Percentiles rank a stretch among this genome's conserved stretches.
phyloP scores from a whole-genome alignment of 352 stramenopile species.

The Phytopythium litorale region DNA sequence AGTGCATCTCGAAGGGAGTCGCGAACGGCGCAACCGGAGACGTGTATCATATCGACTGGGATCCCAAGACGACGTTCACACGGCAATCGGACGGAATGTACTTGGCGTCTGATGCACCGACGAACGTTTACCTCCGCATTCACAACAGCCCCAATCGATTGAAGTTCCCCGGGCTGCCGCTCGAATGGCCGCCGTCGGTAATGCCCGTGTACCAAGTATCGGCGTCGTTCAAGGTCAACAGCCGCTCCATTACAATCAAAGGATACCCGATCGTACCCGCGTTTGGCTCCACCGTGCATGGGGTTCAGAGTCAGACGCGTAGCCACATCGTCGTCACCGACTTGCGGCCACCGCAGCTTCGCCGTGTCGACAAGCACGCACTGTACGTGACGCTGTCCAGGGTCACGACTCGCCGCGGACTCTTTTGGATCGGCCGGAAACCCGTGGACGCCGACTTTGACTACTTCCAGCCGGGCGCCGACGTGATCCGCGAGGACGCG shows the following conservation, averaged over 20 bases:
- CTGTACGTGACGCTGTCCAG: too few species aligned
- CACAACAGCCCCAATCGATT: not conserved
- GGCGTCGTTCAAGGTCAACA: not conserved
- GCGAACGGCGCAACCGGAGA: conserved; percentile 10
- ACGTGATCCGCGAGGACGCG: too few species aligned
- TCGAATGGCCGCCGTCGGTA: conserved; percentile 12
- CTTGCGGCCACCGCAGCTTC: conserved; percentile 8
- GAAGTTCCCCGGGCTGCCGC: conserved; percentile 3
- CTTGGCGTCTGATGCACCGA: not conserved
- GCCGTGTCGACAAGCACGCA: not conserved
- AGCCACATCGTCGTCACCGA: conserved; percentile 11
- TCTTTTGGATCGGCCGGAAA: too few species aligned
- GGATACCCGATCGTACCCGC: conserved; percentile 14
- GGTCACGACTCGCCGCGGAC: too few species aligned
- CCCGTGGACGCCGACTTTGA: too few species aligned
- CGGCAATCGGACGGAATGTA: conserved; percentile 7
- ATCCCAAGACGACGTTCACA: not conserved
- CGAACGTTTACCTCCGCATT: conserved; percentile 12
- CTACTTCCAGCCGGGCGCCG: too few species aligned
- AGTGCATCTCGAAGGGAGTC: conserved; percentile 10
- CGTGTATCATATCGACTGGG: conserved; percentile 14
- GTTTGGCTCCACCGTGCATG: conserved; percentile 8
- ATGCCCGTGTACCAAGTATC: conserved; percentile 11
- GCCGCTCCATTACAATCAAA: conserved; percentile 10
- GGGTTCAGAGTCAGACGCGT: conserved; percentile 15